phyloP scores from a whole-genome alignment of 352 stramenopile genomes.

The Globisporangium canariense region DNA sequence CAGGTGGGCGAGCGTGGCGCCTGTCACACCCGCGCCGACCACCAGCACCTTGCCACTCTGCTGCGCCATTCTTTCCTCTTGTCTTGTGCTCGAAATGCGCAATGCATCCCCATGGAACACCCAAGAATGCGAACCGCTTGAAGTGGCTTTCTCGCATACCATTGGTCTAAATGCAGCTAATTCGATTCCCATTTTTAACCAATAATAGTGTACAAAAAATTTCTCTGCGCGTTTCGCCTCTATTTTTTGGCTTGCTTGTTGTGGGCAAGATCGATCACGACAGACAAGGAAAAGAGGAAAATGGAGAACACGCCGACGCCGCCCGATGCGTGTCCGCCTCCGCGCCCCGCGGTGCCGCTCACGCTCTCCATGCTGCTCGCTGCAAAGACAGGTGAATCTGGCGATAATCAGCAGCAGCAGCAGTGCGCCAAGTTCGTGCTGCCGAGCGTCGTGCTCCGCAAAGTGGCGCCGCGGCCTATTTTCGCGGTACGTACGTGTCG shows the following conservation, averaged over 20 bases:
- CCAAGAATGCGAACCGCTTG: not conserved
- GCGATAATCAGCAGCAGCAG: not conserved
- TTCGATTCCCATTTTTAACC: not conserved
- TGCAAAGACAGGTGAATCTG: conserved; percentile 8
- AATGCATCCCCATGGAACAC: conserved; percentile 5
- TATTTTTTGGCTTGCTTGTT: not conserved
- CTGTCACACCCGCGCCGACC: conserved; percentile 60
- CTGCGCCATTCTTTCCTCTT: conserved; percentile 9
- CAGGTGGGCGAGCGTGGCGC: conserved; percentile 45
- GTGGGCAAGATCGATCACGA: not conserved
- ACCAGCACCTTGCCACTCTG: conserved; percentile 47
- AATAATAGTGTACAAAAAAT: not conserved
- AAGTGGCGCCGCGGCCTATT: conserved; percentile 63
- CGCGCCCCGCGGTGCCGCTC: conserved; percentile 33
- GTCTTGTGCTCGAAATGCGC: not conserved
- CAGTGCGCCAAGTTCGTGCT: conserved; percentile 32
- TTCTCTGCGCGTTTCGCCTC: conserved; percentile 1
- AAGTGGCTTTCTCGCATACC: not conserved
- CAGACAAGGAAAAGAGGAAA: not conserved
- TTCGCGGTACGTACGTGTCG: conserved; percentile 45
- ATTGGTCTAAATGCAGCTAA: conserved; percentile 8
- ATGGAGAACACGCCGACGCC: conserved; percentile 15
- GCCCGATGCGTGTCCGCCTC: not conserved
- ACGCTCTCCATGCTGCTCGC: conserved; percentile 28
- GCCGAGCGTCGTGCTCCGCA: conserved; percentile 58